A percentile compares a stretch with the other conserved stretches of the same genome.
Conservation (phyloP, 1,284 basidiomycete species). For the Bjerkandera adusta region DNA sequence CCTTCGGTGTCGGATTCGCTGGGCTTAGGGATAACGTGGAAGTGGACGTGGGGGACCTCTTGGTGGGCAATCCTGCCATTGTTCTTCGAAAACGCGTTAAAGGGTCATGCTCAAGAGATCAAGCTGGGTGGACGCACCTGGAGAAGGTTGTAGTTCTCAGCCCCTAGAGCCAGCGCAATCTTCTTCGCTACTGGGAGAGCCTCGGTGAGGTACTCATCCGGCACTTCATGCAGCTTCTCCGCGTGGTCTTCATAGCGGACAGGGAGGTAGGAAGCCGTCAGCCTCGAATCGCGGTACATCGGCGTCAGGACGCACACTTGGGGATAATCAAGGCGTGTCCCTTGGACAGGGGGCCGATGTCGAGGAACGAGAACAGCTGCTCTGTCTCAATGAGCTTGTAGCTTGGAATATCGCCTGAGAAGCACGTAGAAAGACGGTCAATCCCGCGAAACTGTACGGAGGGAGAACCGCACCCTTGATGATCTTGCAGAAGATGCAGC, state of each 20-base stretch:
- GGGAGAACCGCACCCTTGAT: constrained; percentile 63
- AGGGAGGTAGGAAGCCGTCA: constrained; percentile 1
- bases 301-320: constrained; percentile 58
- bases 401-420: constrained; percentile 70
- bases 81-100: constrained; percentile 59
- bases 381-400: constrained; percentile 84
- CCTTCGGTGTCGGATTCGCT: constrained; percentile 58
- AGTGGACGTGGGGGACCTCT: constrained; percentile 86
- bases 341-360: constrained; percentile 84
- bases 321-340: constrained; percentile 90
- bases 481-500: constrained; percentile 90
- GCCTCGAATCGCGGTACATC: not conserved
- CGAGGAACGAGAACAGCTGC: constrained; percentile 78
- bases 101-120: not conserved
- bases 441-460: not conserved
- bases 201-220: constrained; percentile 76
- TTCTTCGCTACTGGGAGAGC: constrained; percentile 82
- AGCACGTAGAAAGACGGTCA: not conserved
- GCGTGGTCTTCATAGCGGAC: constrained; percentile 60
- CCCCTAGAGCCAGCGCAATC: constrained; percentile 77
- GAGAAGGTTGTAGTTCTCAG: constrained; percentile 84
- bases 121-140: constrained; percentile 38
- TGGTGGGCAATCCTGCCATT: constrained; percentile 83
- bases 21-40: constrained; percentile 91
- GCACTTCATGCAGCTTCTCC: constrained; percentile 74